These are phyloP conservation scores for Penicillium daleae DNA, from an alignment of 495 filamentous ascomycete species.

Conservation along the genomic window DNA sequence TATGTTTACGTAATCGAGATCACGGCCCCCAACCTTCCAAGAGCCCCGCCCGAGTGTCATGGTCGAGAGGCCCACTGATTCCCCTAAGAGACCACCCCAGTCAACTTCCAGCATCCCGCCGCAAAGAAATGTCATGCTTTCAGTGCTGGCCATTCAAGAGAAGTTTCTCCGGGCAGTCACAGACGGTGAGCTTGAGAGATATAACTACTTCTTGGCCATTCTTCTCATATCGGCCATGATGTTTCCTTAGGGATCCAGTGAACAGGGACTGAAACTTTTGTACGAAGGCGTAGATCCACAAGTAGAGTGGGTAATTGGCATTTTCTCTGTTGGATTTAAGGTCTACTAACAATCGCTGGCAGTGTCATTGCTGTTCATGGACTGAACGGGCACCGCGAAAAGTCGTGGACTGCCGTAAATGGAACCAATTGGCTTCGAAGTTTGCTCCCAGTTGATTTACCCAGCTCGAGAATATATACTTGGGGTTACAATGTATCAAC, in stretches of 20 bases:
- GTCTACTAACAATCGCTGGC: background rate
- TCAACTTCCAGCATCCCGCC: background rate
- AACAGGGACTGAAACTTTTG: conserved; percentile 14
- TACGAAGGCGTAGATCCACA: conserved; percentile 1
- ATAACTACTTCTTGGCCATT: background rate
- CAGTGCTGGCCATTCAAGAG: background rate
- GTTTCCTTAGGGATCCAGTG: background rate
- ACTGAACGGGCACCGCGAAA: conserved; percentile 31
- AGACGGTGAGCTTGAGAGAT: background rate
- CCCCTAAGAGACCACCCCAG: too few species aligned
- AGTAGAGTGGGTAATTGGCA: conserved; percentile 9
- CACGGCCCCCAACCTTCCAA: too few species aligned
- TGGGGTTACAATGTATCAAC: conserved; percentile 48
- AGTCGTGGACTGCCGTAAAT: conserved; percentile 44
- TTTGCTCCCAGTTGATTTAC: conserved; percentile 49
- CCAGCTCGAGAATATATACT: conserved; percentile 48
- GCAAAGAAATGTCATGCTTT: background rate
- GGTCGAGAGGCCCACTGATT: too few species aligned
- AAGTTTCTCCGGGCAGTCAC: background rate
- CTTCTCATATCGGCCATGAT: background rate
- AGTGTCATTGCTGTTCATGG: conserved; percentile 39
- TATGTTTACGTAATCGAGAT: background rate
- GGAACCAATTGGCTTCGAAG: conserved; percentile 52
- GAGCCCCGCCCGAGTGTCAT: too few species aligned
- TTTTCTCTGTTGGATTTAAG: background rate